Percentiles rank a stretch among this genome's conserved stretches.
Evolutionary conservation across 1,284 basidiomycete species (phyloP).

Genomic region (Irpex rosettiformis): DNA sequence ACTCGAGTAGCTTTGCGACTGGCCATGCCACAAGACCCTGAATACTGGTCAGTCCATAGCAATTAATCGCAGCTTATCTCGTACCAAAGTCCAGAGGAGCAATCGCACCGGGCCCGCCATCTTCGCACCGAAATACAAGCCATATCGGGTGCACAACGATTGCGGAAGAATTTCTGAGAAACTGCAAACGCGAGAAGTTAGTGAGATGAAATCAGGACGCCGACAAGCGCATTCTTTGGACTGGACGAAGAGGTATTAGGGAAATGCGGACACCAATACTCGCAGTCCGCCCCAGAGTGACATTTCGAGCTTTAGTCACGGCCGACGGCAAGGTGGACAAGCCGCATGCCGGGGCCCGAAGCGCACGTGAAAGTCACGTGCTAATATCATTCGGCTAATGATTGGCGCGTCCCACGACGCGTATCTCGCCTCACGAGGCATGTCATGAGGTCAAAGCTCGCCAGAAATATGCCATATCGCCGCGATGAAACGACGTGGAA

Average conservation of each 20-base stretch:
- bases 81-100: constrained; percentile 68
- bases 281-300: too few relatives aligned
- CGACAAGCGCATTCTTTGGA: not conserved
- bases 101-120: constrained; percentile 77
- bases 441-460: constrained; percentile 10
- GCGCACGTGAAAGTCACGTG: constrained; percentile 1
- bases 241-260: not conserved
- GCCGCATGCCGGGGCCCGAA: not conserved
- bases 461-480: not conserved
- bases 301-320: too few relatives aligned
- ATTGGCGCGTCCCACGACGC: constrained; percentile 13
- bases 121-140: constrained; percentile 87
- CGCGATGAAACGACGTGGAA: constrained; percentile 15
- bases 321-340: not conserved
- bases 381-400: not conserved
- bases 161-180: constrained; percentile 92
- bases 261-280: too few relatives aligned
- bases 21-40: constrained; percentile 83
- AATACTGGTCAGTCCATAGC: not conserved
- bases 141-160: constrained; percentile 88
- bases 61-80: constrained; percentile 20
- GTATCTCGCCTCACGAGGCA: constrained; percentile 4
- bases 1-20: constrained; percentile 66
- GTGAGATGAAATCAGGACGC: not conserved
- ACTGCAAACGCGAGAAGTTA: constrained; percentile 33